Evolutionary conservation across 352 stramenopile genomes (phyloP).

Genomic region (Phytophthora agathidicida): DNA sequence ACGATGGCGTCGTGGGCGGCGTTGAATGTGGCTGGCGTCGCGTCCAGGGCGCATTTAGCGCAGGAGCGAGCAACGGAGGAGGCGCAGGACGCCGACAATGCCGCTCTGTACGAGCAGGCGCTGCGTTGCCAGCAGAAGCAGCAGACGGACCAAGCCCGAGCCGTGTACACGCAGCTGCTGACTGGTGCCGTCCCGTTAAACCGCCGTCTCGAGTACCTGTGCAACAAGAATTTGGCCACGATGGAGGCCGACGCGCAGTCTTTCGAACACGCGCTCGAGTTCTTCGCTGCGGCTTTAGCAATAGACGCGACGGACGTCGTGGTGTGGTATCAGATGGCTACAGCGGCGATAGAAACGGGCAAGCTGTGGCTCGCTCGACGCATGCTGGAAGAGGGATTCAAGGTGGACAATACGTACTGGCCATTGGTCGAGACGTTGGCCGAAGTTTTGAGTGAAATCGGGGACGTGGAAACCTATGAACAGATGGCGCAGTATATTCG

Average conservation of each 20-base stretch:
- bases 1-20: slow-evolving; percentile 71
- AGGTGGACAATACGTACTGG: slow-evolving; percentile 69
- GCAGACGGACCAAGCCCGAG: slow-evolving; percentile 38
- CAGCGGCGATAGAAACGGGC: slow-evolving; percentile 59
- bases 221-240: slow-evolving; percentile 70
- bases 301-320: slow-evolving; percentile 77
- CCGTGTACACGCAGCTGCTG: slow-evolving; percentile 50
- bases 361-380: slow-evolving; percentile 68
- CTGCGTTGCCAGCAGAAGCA: slow-evolving; percentile 69
- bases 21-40: slow-evolving; percentile 54
- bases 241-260: slow-evolving; percentile 52
- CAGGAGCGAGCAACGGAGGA: slow-evolving; percentile 58
- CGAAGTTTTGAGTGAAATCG: slow-evolving; percentile 64
- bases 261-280: slow-evolving; percentile 49
- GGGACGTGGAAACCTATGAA: slow-evolving; percentile 54
- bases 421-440: slow-evolving; percentile 59
- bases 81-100: slow-evolving; percentile 71
- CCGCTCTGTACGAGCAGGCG: slow-evolving; percentile 64
- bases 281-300: slow-evolving; percentile 57
- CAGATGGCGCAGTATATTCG: slow-evolving; percentile 53
- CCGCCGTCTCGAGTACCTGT: slow-evolving; percentile 66
- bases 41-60: slow-evolving; percentile 9
- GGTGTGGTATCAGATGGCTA: slow-evolving; percentile 77
- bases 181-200: slow-evolving; percentile 35
- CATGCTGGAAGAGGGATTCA: slow-evolving; percentile 62